phyloP scores from a whole-genome alignment of 192 early-diverging fungal species.

The Podila epicladia region DNA sequence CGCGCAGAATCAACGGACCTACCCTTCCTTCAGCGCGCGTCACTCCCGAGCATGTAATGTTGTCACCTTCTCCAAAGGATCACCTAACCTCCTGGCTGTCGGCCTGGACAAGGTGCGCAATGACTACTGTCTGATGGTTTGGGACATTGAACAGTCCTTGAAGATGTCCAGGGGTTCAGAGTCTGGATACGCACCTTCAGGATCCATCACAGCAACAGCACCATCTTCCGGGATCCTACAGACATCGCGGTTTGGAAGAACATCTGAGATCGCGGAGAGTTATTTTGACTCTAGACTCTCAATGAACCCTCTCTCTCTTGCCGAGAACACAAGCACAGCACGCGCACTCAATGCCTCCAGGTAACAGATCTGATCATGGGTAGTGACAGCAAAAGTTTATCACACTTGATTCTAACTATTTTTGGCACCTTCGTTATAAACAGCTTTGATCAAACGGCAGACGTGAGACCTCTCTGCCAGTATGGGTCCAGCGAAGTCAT shows the following conservation, averaged over 20 bases:
- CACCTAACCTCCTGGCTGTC: conserved; percentile 66
- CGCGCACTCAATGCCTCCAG: conserved; percentile 37
- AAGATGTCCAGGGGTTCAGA: conserved; percentile 39
- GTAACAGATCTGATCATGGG: neutral
- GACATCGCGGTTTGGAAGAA: conserved; percentile 37
- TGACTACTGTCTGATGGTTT: conserved; percentile 76
- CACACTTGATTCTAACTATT: neutral
- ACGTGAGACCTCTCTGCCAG: conserved; percentile 56
- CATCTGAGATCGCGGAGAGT: conserved; percentile 30
- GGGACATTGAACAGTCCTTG: conserved; percentile 73
- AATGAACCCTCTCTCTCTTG: conserved; percentile 43
- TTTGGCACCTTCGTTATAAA: neutral
- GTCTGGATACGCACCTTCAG: conserved; percentile 35
- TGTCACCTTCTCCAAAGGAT: conserved; percentile 74
- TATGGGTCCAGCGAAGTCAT: conserved; percentile 75
- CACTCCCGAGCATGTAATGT: conserved; percentile 75
- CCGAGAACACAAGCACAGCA: conserved; percentile 39
- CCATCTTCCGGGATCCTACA: conserved; percentile 22
- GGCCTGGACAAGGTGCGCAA: conserved; percentile 82
- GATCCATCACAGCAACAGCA: conserved; percentile 18
- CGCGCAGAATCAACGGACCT: conserved; percentile 38
- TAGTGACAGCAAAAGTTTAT: neutral
- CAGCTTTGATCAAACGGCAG: conserved; percentile 33
- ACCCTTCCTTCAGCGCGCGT: conserved; percentile 56
- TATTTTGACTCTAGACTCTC: conserved; percentile 47